Base-by-base conservation (phyloP, 192 early-diverging fungal species). In the Lobosporangium transversale region DNA sequence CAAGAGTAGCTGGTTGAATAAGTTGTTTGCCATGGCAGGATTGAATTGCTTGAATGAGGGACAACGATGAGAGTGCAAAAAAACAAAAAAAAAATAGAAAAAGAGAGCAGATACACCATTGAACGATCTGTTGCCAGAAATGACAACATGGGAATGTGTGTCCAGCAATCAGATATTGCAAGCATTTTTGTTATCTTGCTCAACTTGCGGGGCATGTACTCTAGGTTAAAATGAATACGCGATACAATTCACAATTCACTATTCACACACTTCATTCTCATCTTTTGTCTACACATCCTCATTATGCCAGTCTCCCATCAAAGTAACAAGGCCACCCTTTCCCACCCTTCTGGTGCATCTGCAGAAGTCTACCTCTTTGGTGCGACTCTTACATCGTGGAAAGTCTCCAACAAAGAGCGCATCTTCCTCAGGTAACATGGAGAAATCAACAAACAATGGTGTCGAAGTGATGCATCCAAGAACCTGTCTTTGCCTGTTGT, bases 331-430 rank as follows among this genome's bases (percentile, higher is more conserved):
- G 52, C 43, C 29, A 18, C 62, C 31, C 64, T 76, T 36, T 57
- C 64, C 17, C 73, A 76, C 27, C 53, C 73, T 3, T 62, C 65
- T 3, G 73, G 73, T 18, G 57, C 73, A 18, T 62, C 64, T 2
- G 45, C 73, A 5, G 64, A 76, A 3, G 43, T 82, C n/a, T 66
- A 82, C 42, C 58, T 69, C 43, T 82, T 48, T 37, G 97, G 97
- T 8, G 94, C 96, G 27, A 98, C 97, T 1, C 83, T 99, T 48
- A 99, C 94, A 1, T 91, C 89, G 33, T 99, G 96, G 95, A 90
- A 87, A 53, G 82, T 85, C 49, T 68, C 78, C 30, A 92, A 86
- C 37, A 57, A 83, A 49, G 95, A 99, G 67, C 86, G 88, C 65
- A 83, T 99, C 57, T 99, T 97, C 75, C 81, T 98, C 45, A 92